phyloP scores from a whole-genome alignment of 176 grass and related monocot species.

The Aegilops bicornis region DNA sequence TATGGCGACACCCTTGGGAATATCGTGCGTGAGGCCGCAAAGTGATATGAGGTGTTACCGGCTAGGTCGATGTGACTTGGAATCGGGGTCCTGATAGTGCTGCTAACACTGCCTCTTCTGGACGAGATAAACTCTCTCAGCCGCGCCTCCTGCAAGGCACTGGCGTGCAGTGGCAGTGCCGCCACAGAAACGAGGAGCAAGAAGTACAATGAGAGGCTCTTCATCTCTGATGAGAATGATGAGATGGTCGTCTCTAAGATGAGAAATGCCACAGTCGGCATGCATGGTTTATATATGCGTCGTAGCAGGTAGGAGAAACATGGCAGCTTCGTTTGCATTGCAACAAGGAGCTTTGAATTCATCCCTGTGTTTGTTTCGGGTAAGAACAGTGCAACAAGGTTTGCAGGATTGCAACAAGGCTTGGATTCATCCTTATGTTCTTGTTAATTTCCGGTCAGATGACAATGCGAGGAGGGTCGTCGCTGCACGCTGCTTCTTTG shows the following conservation, averaged over 20 bases:
- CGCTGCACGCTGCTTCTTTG: no score
- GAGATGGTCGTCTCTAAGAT: background rate
- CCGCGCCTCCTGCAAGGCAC: slow-evolving; percentile 6
- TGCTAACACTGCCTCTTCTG: background rate
- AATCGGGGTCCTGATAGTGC: no score
- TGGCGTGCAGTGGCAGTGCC: background rate
- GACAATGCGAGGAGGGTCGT: background rate
- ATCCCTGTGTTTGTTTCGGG: background rate
- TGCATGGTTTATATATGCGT: slow-evolving; percentile 5
- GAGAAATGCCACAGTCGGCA: background rate
- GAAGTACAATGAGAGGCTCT: background rate
- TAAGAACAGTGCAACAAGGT: background rate
- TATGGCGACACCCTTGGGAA: no score
- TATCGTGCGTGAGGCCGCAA: no score
- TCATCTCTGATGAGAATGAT: slow-evolving; percentile 16
- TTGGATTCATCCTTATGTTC: background rate
- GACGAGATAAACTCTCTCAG: background rate
- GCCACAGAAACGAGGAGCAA: background rate
- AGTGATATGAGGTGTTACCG: no score
- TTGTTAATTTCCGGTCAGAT: background rate
- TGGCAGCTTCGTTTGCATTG: background rate
- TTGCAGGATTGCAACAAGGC: background rate
- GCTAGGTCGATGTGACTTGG: no score
- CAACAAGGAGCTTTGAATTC: background rate
- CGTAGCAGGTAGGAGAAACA: background rate